A percentile compares a stretch with the other conserved stretches of the same genome.
Conservation (phyloP, 208 protist genomes). For the Trypanosoma conorhini region DNA sequence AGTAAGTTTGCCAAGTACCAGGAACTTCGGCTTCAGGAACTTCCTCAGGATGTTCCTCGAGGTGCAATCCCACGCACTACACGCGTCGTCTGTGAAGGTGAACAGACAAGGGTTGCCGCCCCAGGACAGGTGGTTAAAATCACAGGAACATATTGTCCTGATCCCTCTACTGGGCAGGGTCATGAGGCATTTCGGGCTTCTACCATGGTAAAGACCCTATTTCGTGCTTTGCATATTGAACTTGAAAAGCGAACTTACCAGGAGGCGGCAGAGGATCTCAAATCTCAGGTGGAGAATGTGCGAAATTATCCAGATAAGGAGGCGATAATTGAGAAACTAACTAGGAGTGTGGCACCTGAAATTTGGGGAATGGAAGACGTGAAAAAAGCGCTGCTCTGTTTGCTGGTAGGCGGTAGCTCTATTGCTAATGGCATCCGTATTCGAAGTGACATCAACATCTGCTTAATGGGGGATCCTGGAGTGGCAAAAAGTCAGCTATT, state of each 20-base stretch:
- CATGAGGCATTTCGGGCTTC: conserved; percentile 84
- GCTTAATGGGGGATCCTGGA: conserved; percentile 99
- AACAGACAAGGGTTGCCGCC: conserved; percentile 75
- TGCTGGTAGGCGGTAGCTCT: conserved; percentile 98
- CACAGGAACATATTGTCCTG: conserved; percentile 80
- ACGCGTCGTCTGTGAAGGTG: conserved; percentile 84
- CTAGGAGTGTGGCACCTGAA: conserved; percentile 94
- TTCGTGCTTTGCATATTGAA: conserved; percentile 70
- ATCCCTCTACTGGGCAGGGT: conserved; percentile 80
- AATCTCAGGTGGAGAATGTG: conserved; percentile 64
- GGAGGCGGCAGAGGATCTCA: conserved; percentile 72
- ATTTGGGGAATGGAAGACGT: conserved; percentile 99
- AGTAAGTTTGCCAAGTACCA: conserved; percentile 89
- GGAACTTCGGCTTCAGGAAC: conserved; percentile 87
- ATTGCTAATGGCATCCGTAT: conserved; percentile 95
- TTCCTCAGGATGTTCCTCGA: conserved; percentile 85
- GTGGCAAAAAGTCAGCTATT: conserved; percentile 99
- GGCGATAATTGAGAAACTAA: conserved; percentile 97
- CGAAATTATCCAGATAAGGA: conserved; percentile 77
- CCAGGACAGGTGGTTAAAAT: conserved; percentile 84
- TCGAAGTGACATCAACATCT: conserved; percentile 98
- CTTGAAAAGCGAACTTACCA: conserved; percentile 88
- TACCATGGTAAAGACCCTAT: conserved; percentile 87
- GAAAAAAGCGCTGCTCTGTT: conserved; percentile 98
- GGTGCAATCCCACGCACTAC: conserved; percentile 87